phyloP scores from a whole-genome alignment of 2,329 filamentous ascomycete species.

The Neonectria punicea region DNA sequence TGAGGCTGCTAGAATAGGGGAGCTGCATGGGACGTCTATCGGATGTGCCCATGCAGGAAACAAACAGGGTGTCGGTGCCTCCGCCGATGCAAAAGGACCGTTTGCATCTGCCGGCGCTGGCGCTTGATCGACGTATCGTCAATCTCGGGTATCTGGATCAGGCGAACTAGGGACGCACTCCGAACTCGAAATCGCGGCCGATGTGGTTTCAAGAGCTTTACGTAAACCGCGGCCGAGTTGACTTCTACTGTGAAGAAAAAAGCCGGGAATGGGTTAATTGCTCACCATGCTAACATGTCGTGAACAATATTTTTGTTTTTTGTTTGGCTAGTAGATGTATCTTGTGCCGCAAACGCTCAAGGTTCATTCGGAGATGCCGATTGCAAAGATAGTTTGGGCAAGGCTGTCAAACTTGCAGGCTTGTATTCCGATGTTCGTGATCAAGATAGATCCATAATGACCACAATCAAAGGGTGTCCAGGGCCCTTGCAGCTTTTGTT shows the following conservation, averaged over 20 bases:
- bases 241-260: background rate
- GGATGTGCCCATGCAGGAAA: conserved; percentile 32
- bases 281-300: background rate
- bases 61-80: conserved; percentile 21
- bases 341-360: background rate
- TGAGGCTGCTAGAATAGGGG: conserved; percentile 25
- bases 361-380: background rate
- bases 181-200: conserved; percentile 21
- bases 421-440: conserved; percentile 21
- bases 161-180: conserved; percentile 25
- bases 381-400: conserved; percentile 17
- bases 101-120: conserved; percentile 32
- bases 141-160: conserved; percentile 45
- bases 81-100: conserved; percentile 14
- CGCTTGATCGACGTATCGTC: conserved; percentile 43
- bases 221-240: conserved; percentile 22
- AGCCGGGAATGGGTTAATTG: background rate
- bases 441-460: conserved; percentile 26
- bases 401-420: conserved; percentile 16
- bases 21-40: conserved; percentile 29
- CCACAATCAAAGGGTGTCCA: conserved; percentile 35
- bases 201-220: conserved; percentile 12
- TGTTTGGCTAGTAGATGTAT: background rate
- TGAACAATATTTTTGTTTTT: background rate
- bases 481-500: conserved; percentile 37